Conservation (phyloP, 2,329 filamentous ascomycete species). For the Claviceps spartinae region DNA sequence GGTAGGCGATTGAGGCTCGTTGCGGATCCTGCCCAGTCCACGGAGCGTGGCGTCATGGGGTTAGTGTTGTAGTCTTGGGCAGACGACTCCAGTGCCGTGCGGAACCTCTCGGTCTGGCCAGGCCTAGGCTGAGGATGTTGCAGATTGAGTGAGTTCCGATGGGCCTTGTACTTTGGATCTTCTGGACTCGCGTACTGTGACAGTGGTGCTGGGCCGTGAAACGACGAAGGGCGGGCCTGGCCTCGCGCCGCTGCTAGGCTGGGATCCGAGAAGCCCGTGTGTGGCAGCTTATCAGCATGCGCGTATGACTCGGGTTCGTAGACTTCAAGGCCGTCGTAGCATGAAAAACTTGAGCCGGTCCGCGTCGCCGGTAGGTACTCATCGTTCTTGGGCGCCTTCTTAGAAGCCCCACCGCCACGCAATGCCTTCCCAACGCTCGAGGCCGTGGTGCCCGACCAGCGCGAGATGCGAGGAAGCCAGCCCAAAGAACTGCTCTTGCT, state of each 20-base stretch:
- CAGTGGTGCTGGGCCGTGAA: constrained; percentile 20
- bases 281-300: constrained; percentile 43
- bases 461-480: constrained; percentile 81
- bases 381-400: constrained; percentile 47
- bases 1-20: constrained; percentile 43
- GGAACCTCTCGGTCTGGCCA: constrained; percentile 61
- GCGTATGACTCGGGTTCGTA: constrained; percentile 40
- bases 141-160: constrained; percentile 67
- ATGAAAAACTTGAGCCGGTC: constrained; percentile 61
- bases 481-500: constrained; percentile 76
- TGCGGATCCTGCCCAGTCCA: constrained; percentile 49
- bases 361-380: constrained; percentile 50
- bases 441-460: constrained; percentile 93
- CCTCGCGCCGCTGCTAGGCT: constrained; percentile 22
- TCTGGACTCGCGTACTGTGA: constrained; percentile 42
- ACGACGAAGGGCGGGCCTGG: constrained; percentile 5
- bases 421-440: constrained; percentile 74
- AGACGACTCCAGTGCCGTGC: constrained; percentile 58
- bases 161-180: constrained; percentile 70
- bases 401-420: constrained; percentile 46
- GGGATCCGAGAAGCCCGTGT: constrained; percentile 41
- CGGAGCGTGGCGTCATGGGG: constrained; percentile 44
- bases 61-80: constrained; percentile 54
- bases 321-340: constrained; percentile 42
- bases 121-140: constrained; percentile 67